These are phyloP conservation scores for Penicillium daleae DNA, from an alignment of 495 filamentous ascomycete genomes.

Conservation along the genomic window DNA sequence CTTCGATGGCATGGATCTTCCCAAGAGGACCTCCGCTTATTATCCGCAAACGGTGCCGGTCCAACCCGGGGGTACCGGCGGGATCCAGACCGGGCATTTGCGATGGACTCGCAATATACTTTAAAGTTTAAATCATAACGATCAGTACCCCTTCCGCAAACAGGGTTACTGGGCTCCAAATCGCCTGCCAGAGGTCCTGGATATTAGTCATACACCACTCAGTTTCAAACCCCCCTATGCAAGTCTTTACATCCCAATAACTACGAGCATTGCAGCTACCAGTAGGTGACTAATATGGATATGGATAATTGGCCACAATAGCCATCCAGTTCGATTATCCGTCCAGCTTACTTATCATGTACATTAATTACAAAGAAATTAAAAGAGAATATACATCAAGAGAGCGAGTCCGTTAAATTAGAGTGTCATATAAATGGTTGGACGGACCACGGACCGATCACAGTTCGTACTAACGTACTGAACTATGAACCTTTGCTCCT, in stretches of 20 bases:
- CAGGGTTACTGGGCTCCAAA: not conserved
- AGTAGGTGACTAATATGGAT: not conserved
- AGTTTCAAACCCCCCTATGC: not conserved
- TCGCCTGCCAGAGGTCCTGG: not conserved
- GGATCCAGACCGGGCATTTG: slow-evolving; percentile 1
- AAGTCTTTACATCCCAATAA: not conserved
- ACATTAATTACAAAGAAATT: not conserved
- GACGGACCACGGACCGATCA: not conserved
- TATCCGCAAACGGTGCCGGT: slow-evolving; percentile 12
- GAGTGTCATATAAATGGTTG: not conserved
- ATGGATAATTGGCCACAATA: not conserved
- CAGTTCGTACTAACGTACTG: not conserved
- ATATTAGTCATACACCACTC: not conserved
- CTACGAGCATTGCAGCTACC: not conserved
- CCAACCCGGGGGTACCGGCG: not conserved
- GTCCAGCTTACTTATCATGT: not conserved
- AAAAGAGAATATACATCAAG: not conserved
- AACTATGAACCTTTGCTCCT: not conserved
- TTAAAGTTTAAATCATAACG: not conserved
- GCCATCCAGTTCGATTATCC: not conserved
- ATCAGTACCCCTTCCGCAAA: not conserved
- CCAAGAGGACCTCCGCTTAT: not conserved
- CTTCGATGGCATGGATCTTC: not conserved
- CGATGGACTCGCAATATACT: not conserved
- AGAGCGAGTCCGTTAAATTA: not conserved